phyloP scores from a whole-genome alignment of 2,329 filamentous ascomycete species.

The Teratosphaeria viscida region DNA sequence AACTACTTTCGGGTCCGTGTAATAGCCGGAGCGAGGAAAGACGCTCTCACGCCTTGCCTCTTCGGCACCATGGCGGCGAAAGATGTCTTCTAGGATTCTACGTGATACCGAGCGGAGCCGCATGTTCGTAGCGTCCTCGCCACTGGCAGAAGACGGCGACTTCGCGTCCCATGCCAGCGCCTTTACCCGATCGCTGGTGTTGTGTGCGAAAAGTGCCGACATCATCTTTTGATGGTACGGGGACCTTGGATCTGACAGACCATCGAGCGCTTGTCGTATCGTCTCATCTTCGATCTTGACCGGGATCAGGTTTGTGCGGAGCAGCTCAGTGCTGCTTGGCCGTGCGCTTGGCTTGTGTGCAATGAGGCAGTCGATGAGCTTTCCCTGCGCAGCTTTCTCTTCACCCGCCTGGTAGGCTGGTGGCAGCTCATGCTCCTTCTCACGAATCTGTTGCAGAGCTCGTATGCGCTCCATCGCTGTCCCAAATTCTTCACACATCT shows the following conservation, averaged over 20 bases:
- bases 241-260: slow-evolving; percentile 70
- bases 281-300: slow-evolving; percentile 89
- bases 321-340: slow-evolving; percentile 69
- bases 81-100: slow-evolving; percentile 63
- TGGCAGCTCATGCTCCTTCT: slow-evolving; percentile 59
- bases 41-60: slow-evolving; percentile 65
- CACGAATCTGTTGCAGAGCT: slow-evolving; percentile 59
- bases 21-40: slow-evolving; percentile 74
- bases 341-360: slow-evolving; percentile 73
- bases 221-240: slow-evolving; percentile 86
- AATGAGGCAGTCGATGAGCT: slow-evolving; percentile 69
- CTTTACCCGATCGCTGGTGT: slow-evolving; percentile 46
- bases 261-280: slow-evolving; percentile 70
- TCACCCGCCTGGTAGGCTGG: slow-evolving; percentile 57
- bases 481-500: slow-evolving; percentile 67
- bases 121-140: slow-evolving; percentile 14
- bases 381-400: slow-evolving; percentile 58
- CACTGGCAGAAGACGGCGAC: neutral
- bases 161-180: slow-evolving; percentile 47
- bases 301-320: slow-evolving; percentile 78
- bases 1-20: slow-evolving; percentile 57
- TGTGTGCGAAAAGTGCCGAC: slow-evolving; percentile 65
- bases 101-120: slow-evolving; percentile 47
- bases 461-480: slow-evolving; percentile 55
- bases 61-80: slow-evolving; percentile 79